Percentiles rank a stretch among this genome's conserved stretches.
Conservation (phyloP, 2,329 filamentous ascomycete genomes). For the Tolypocladium cylindrosporum region DNA sequence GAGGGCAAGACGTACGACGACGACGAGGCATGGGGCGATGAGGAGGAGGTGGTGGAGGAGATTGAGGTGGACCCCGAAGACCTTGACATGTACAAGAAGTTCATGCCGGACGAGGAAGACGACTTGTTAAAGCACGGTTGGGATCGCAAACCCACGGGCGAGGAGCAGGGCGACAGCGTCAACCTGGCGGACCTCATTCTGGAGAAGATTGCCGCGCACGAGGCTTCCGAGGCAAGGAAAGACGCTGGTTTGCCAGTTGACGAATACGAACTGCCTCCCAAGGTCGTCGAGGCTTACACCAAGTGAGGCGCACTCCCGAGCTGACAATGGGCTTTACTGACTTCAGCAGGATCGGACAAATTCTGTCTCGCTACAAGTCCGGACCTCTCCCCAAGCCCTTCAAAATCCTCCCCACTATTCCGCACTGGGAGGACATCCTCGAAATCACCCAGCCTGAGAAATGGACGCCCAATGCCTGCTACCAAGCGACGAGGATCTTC, state of each 20-base stretch:
- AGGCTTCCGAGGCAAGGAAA: conserved; percentile 50
- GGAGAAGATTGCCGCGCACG: conserved; percentile 86
- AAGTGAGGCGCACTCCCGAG: conserved; percentile 44
- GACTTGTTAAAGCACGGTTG: conserved; percentile 61
- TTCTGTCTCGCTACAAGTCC: conserved; percentile 87
- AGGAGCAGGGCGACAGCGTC: conserved; percentile 45
- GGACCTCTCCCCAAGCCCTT: conserved; percentile 97
- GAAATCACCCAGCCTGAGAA: conserved; percentile 70
- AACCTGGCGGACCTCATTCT: conserved; percentile 91
- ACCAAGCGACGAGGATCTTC: conserved; percentile 87
- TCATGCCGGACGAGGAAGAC: conserved; percentile 65
- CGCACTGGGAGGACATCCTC: conserved; percentile 82
- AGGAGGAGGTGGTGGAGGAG: conserved; percentile 62
- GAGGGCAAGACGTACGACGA: conserved; percentile 35
- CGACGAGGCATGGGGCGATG: conserved; percentile 67
- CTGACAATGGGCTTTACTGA: conserved; percentile 6
- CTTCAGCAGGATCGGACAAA: conserved; percentile 59
- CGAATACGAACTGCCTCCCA: conserved; percentile 76
- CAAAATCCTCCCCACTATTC: conserved; percentile 88
- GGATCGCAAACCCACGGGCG: conserved; percentile 34
- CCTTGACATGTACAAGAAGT: conserved; percentile 82
- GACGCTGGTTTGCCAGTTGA: conserved; percentile 55
- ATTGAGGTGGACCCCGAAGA: conserved; percentile 83
- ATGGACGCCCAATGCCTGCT: conserved; percentile 67
- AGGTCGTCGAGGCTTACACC: conserved; percentile 88